These are phyloP conservation scores for Penicillium silybi DNA, from an alignment of 495 filamentous ascomycete species.

Conservation along the genomic window DNA sequence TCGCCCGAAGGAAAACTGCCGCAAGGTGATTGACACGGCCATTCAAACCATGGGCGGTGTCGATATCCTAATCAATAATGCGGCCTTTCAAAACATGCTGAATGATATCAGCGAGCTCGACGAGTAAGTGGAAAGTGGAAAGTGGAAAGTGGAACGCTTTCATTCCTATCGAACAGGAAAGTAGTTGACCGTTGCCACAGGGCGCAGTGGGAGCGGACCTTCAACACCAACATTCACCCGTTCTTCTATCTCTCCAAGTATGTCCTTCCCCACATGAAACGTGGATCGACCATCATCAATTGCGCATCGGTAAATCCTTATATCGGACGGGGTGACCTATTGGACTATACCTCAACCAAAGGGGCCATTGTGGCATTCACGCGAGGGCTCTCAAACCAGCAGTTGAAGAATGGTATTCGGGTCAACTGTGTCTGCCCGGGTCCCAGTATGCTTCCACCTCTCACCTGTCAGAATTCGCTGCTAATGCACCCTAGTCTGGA, in stretches of 20 bases:
- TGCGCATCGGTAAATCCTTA: conserved; percentile 80
- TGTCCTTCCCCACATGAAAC: conserved; percentile 67
- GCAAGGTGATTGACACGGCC: conserved; percentile 63
- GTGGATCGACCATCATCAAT: conserved; percentile 79
- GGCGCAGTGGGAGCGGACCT: conserved; percentile 74
- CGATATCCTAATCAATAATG: conserved; percentile 80
- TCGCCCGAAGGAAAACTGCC: conserved; percentile 61
- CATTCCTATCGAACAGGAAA: not conserved
- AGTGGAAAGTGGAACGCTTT: conserved; percentile 19
- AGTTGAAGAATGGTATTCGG: conserved; percentile 66
- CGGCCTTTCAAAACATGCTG: conserved; percentile 70
- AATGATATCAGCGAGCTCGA: conserved; percentile 65
- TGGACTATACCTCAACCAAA: conserved; percentile 84
- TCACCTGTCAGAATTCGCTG: not conserved
- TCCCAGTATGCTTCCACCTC: conserved; percentile 41
- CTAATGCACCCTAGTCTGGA: conserved; percentile 57
- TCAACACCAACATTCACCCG: conserved; percentile 73
- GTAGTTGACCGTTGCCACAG: conserved; percentile 20
- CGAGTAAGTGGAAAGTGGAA: conserved; percentile 50
- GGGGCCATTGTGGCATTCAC: conserved; percentile 83
- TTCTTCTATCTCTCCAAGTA: conserved; percentile 78
- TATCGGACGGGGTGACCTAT: conserved; percentile 73
- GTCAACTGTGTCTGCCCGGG: conserved; percentile 81
- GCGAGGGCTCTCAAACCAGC: conserved; percentile 72
- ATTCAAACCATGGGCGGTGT: conserved; percentile 60